Base-by-base conservation (phyloP, 306 rosid species). In the Sicyos baderoa region DNA sequence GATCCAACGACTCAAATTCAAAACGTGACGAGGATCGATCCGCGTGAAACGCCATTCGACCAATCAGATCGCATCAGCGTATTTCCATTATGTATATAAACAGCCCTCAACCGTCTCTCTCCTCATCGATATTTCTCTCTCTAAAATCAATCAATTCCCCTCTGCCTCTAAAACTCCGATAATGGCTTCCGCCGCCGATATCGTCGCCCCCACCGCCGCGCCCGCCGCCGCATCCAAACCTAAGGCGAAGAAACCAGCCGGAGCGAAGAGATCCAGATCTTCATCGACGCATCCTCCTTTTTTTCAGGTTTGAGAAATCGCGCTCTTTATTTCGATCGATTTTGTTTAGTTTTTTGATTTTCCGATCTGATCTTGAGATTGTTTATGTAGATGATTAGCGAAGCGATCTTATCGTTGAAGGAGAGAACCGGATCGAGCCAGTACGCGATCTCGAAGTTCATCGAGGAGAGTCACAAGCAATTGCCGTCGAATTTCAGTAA, bases 401-500 rank as follows among this genome's bases (percentile, higher is more conserved):
- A 72, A 50, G 84, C 84, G 59, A 83, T 83, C n/a, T 76, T 75
- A 22, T 23, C 79, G 2, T 63, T 83, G 63, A 83, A 83, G 69
- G 86, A 83, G 72, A 76, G 81, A 52, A 77, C 86, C 0, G 82
- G 86, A 0, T 83, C 84, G 58, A 83, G 86, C 53, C 84, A 83
- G 82, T 76, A 79, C 74, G 86, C 86, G 50, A 83, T 83, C 16
- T 68, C 81, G 27, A 79, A 79, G 62, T 83, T 48, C 74, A 74
- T 25, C 25, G 86, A 83, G 54, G 86, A 83, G 53, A 79, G 77
- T 58, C 85, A 89, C 67, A 87, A 86, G 66, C 76, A 68, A 0
- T 52, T 92, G n/a, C 89, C 93, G 0, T 59, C 84, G 13, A 83
- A 77, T 3, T 92, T 77, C 81, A 78, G 63, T 78, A 92, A 89